Evolutionary conservation across 176 grass and related monocot genomes (phyloP).

Genomic region (Echinochloa phyllopogon): DNA sequence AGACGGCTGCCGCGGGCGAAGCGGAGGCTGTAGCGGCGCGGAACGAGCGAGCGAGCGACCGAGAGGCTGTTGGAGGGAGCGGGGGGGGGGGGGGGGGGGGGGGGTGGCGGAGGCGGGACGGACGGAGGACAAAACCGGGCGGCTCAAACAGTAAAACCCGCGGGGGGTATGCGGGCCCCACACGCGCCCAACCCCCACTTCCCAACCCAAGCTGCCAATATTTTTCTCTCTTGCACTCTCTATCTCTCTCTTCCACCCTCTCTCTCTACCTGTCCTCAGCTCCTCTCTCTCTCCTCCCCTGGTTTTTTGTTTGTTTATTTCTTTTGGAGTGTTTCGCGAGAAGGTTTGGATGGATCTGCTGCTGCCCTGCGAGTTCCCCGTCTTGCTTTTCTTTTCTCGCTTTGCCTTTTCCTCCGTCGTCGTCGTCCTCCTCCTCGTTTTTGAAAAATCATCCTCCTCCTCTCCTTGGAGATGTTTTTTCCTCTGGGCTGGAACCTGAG

Average conservation of each 20-base stretch:
- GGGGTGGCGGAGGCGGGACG: background rate
- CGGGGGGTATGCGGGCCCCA: conserved; percentile 34
- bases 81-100: background rate
- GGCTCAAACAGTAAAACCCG: conserved; percentile 76
- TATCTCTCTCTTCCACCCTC: background rate
- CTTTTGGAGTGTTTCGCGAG: conserved; percentile 36
- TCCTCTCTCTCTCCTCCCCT: background rate
- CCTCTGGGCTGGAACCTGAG: background rate
- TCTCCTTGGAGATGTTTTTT: background rate
- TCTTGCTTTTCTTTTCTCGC: background rate
- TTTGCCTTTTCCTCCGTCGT: conserved; percentile 24
- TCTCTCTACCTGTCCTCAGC: background rate
- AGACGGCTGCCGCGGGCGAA: background rate
- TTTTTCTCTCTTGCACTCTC: background rate
- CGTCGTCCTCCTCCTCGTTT: conserved; percentile 9
- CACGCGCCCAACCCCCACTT: conserved; percentile 23
- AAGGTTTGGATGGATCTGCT: conserved; percentile 43
- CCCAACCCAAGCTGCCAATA: conserved; percentile 24
- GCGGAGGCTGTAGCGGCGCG: background rate
- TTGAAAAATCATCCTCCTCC: too few relatives aligned
- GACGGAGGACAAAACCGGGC: conserved; percentile 80
- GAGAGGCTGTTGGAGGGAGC: too few relatives aligned
- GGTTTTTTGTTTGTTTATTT: conserved; percentile 32
- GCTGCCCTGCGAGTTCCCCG: background rate
- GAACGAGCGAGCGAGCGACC: background rate